A percentile compares a stretch with the other conserved stretches of the same genome.
phyloP scores from a whole-genome alignment of 805 yeast species.

The Ogataea glucozyma region DNA sequence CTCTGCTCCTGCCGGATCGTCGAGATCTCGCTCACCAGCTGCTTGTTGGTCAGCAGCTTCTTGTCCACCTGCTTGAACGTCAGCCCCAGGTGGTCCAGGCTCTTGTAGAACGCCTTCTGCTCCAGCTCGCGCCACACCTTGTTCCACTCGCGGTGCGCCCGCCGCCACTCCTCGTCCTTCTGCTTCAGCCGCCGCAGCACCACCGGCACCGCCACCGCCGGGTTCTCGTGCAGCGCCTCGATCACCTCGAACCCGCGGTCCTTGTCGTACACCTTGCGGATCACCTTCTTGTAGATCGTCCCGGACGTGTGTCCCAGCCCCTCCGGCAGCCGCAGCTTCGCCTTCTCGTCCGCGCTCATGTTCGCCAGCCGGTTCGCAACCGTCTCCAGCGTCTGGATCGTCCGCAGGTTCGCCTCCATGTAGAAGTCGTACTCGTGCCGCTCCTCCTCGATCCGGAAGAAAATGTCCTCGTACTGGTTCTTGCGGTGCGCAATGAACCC shows the following conservation, averaged over 20 bases:
- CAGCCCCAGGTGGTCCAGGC: slow-evolving; percentile 91
- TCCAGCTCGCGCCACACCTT: slow-evolving; percentile 99
- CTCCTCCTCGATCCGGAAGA: slow-evolving; percentile 95
- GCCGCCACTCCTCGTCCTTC: slow-evolving; percentile 98
- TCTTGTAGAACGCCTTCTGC: slow-evolving; percentile 89
- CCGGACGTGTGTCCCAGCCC: slow-evolving; percentile 91
- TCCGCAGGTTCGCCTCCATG: slow-evolving; percentile 91
- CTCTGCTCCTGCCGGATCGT: slow-evolving; percentile 89
- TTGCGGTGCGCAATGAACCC: slow-evolving; percentile 99
- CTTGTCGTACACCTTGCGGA: slow-evolving; percentile 88
- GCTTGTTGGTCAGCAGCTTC: slow-evolving; percentile 85
- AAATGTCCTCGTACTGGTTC: slow-evolving; percentile 94
- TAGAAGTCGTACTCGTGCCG: slow-evolving; percentile 95
- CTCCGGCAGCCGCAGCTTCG: slow-evolving; percentile 80
- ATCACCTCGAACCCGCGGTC: slow-evolving; percentile 96
- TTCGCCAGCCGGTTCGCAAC: slow-evolving; percentile 91
- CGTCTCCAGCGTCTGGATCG: slow-evolving; percentile 93
- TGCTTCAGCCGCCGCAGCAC: slow-evolving; percentile 91
- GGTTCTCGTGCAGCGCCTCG: slow-evolving; percentile 92
- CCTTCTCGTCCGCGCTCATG: slow-evolving; percentile 90
- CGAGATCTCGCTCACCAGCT: slow-evolving; percentile 85
- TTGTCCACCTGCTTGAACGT: slow-evolving; percentile 97
- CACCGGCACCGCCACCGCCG: slow-evolving; percentile 92
- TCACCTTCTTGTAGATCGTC: slow-evolving; percentile 91
- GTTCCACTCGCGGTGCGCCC: slow-evolving; percentile 98